Evolutionary conservation across 345 rosid genomes (phyloP), one percentile per base, ranked within the genome.

Genomic region (Clausena lansium): DNA sequence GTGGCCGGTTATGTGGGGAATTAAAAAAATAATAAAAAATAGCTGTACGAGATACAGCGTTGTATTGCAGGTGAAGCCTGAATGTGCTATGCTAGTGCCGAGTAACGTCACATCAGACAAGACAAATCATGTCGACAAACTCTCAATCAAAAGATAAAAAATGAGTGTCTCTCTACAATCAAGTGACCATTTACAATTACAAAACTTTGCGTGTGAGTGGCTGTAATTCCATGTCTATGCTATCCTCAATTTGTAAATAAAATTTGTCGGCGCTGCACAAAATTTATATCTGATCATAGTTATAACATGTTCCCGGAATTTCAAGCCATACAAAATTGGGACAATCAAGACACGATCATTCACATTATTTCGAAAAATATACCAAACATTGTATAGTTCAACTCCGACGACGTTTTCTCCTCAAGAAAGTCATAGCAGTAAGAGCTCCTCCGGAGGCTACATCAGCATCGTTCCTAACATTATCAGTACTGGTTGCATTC

Each of bases 341-440:
- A 33, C 9, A 59, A 71, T 17, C 20, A 55, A 32, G 19, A 59
- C 7, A 57, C 25, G 8, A 63, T 30, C 20, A 75, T 63, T 75
- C 45, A 75, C 77, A 41, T 3, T 7, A 38, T 33, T 38, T 58
- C 19, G 19, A 62, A 59, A 7, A n/a, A 61, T 3, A 19, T 15
- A 1, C 30, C 58, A 58, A 39, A 13, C 14, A 6, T 25, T 64
- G 62, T 3, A 65, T 20, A 9, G 58, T 57, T 88, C 82, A 88
- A 59, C 72, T 75, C 80, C 85, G 88, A 78, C 91, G 85, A 6
- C 87, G 84, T 65, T 88, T 91, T 71, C 90, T 86, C 76, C 82
- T 90, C 77, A 89, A 87, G 71, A 75, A 76, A 8, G 92, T 88
- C 89, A 89, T 86, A 11, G 85, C 89, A 66, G 82, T 87, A 77